Base-by-base conservation (phyloP, 768 basidiomycete genomes). In the Boletus rubropictus region DNA sequence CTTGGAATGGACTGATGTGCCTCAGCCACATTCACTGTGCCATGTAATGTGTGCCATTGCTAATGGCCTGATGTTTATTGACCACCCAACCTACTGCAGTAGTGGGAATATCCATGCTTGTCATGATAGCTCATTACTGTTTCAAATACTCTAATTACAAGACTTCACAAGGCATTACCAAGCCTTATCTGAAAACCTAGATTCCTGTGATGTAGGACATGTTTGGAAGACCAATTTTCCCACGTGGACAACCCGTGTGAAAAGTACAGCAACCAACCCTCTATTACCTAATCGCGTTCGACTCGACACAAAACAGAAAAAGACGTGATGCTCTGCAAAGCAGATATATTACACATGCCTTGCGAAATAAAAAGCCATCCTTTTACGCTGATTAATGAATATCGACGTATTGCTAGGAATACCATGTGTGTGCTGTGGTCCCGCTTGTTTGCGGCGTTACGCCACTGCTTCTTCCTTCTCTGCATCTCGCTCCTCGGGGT, bases 381-480 rank as follows among this genome's bases (percentile, higher is more conserved):
- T 24, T 18, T n/a, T 14, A 25, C 5, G 4, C 17, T 25, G 6
- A 25, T 8, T 5, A 6, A 25, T 25, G 24, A 8, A 25, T 25
- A 39, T 52, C 21, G 18, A 33, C 43, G 22, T 20, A 5, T 28
- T 33, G 14, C 28, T 36, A 3, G 47, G 39, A 42, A 50, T 50
- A 17, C 29, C 21, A 40, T 44, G 37, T 15, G 41, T 21, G 5
- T n/a, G 14, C 5, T 15, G 12, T 24, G 24, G 32, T 18, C 35
- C 22, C 36, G 8, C 14, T 10, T 11, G 2, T 25, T 18, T 25
- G 11, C 5, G 3, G 9, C 25, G 12, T 39, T 6, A 40, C 24
- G 9, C 5, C 17, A n/a, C 11, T 15, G 4, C 27, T 7, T 42
- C 44, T 28, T 31, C 22, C 14, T 24, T 8, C 12, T 50, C 36